Percentiles rank a stretch among this genome's conserved stretches.
phyloP scores from a whole-genome alignment of 805 yeast genomes.

The Wickerhamiella vanderwaltii region DNA sequence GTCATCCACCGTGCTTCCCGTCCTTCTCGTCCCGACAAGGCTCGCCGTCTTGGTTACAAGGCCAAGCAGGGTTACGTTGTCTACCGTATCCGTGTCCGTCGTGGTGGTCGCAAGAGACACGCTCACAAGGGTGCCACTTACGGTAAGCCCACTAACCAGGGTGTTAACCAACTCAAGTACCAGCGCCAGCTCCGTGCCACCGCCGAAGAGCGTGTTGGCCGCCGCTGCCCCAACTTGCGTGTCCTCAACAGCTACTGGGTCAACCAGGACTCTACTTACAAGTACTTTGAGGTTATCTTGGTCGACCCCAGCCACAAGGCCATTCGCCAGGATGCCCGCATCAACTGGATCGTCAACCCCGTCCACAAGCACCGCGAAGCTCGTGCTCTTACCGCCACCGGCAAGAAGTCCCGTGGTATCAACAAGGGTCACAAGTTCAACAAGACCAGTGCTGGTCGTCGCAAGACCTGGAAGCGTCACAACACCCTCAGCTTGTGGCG shows the following conservation, averaged over 20 bases:
- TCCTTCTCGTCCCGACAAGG: conserved; percentile 99
- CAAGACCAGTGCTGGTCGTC: conserved; percentile 98
- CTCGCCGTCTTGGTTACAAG: conserved; percentile 99
- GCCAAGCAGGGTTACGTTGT: conserved; percentile 99
- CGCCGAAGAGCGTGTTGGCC: conserved; percentile 99
- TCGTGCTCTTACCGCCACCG: conserved; percentile 96
- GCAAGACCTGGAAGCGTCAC: conserved; percentile 99
- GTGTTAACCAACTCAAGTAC: conserved; percentile 98
- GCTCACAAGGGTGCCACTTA: conserved; percentile 99
- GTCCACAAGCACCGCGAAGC: conserved; percentile 99
- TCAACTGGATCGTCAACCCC: conserved; percentile 99
- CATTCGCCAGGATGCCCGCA: conserved; percentile 94
- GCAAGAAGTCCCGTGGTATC: conserved; percentile 99
- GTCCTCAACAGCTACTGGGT: conserved; percentile 99
- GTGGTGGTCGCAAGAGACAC: conserved; percentile 99
- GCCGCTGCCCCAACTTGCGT: conserved; percentile 97
- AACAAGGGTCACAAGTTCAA: conserved; percentile 99
- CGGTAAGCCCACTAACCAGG: conserved; percentile 99
- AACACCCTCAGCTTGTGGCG: conserved; percentile 99
- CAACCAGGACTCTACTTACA: conserved; percentile 99
- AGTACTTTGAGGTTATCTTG: conserved; percentile 95
- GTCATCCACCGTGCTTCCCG: conserved; percentile 98
- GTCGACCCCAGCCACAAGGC: conserved; percentile 98
- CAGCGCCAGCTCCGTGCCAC: conserved; percentile 96
- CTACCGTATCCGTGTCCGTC: conserved; percentile 98